A percentile compares a stretch with the other conserved stretches of the same genome.
These are phyloP conservation scores for Exophiala bonariae DNA, from an alignment of 2,329 filamentous ascomycete genomes.

Conservation along the genomic window DNA sequence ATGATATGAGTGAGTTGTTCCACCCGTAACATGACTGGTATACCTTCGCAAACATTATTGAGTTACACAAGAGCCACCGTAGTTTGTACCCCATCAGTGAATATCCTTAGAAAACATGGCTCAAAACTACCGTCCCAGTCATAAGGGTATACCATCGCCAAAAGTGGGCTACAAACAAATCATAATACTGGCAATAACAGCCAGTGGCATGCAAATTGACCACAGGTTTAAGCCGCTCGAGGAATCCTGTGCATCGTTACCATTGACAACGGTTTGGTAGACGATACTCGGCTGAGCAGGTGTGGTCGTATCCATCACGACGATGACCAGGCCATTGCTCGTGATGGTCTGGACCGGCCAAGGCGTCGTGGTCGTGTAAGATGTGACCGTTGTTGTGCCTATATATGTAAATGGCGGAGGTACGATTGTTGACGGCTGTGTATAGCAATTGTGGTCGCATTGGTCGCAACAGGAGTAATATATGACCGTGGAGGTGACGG, in stretches of 20 bases:
- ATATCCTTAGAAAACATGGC: no score
- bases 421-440: constrained; percentile 3
- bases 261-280: constrained; percentile 11
- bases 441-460: constrained; percentile 20
- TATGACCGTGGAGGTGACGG: constrained; percentile 21
- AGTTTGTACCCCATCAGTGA: no score
- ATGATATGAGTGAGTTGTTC: no score
- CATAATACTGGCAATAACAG: constrained; percentile 18
- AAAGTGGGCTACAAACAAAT: constrained; percentile 22
- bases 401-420: neutral
- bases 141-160: no score
- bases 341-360: constrained; percentile 13
- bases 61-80: no score
- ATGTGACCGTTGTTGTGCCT: constrained; percentile 22
- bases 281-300: constrained; percentile 15
- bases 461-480: constrained; percentile 25
- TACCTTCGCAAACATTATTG: no score
- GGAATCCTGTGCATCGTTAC: constrained; percentile 17
- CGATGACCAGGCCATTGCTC: constrained; percentile 22
- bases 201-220: constrained; percentile 18
- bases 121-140: no score
- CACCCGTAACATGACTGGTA: no score
- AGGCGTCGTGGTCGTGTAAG: constrained; percentile 22
- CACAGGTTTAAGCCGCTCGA: constrained; percentile 5
- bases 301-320: constrained; percentile 12